These are phyloP conservation scores for Salvia splendens DNA, from an alignment of 257 asterid genomes.

Conservation along the genomic window DNA sequence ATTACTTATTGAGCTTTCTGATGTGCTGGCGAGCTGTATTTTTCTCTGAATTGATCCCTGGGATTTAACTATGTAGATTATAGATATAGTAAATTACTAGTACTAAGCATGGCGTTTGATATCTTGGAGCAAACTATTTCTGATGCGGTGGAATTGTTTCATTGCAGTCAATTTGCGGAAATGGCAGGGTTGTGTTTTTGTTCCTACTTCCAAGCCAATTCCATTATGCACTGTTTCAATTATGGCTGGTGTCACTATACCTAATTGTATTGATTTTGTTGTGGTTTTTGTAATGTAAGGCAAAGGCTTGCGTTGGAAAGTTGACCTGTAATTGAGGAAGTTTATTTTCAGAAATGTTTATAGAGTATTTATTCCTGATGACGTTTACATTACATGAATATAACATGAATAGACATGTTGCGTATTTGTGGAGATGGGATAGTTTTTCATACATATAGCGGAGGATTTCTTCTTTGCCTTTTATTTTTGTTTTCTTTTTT, in stretches of 20 bases:
- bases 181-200: neutral
- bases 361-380: slow-evolving; percentile 23
- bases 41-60: slow-evolving; percentile 8
- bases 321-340: slow-evolving; percentile 15
- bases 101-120: slow-evolving; percentile 3
- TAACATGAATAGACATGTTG: slow-evolving; percentile 1
- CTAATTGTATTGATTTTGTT: slow-evolving; percentile 11
- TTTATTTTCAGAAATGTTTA: slow-evolving; percentile 18
- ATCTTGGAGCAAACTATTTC: slow-evolving; percentile 3
- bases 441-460: neutral
- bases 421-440: slow-evolving; percentile 11
- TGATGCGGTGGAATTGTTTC: neutral
- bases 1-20: slow-evolving; percentile 22
- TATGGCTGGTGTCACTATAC: slow-evolving; percentile 16
- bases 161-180: neutral
- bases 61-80: neutral
- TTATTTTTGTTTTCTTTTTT: neutral
- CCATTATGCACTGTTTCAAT: slow-evolving; percentile 1
- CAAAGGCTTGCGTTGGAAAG: slow-evolving; percentile 24
- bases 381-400: neutral
- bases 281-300: slow-evolving; percentile 10
- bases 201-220: neutral
- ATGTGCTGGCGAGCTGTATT: slow-evolving; percentile 23
- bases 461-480: slow-evolving; percentile 11
- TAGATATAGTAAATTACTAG: neutral